Evolutionary conservation across 495 filamentous ascomycete species (phyloP), one percentile per base, ranked within the genome.

Genomic region (Penicillium cinerascens): DNA sequence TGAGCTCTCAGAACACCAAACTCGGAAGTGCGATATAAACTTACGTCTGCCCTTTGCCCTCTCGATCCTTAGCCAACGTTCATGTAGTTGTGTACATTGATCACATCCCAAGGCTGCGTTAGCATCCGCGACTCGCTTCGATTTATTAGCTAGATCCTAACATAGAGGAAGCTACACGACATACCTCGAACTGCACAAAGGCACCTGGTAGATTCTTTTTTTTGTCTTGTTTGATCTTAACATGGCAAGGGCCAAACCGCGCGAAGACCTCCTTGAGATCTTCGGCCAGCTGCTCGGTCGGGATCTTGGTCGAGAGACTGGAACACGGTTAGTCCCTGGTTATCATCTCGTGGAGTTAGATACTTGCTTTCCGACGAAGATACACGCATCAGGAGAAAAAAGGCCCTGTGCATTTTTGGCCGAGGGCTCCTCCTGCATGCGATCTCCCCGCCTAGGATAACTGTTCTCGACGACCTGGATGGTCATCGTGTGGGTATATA

Each of bases 311-410:
- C 16, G 44, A 59, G 1, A 63, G 42, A 27, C 60, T 63, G 35
- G 7, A 22, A 23, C 4, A 23, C 15, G 6, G 18, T 50, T 39
- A 57, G 54, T 17, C 17, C 26, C 16, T 23, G 20, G 18, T 52
- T 11, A 7, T 10, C 13, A 13, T 16, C 5, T 15, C 13, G 22
- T 9, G 17, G 15, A 17, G 15, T 37, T 25, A 17, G 15, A 22
- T 7, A 62, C 59, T 44, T 51, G 59, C 62, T 65, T 65, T 40
- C 62, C 62, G 49, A 62, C 55, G 46, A 65, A 61, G 36, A 65
- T 51, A 41, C 62, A 65, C 13, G 62, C 62, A 44, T 52, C 55
- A 1, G 62, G 62, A 41, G 59, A 44, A 26, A 62, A 65, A 13
- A 65, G 33, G n/a, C 62, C 59, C 47, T 65, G 62, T 0, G 62